A percentile compares a stretch with the other conserved stretches of the same genome.
Conservation (phyloP, 2,329 filamentous ascomycete species). For the Aspergillus eucalypticola region DNA sequence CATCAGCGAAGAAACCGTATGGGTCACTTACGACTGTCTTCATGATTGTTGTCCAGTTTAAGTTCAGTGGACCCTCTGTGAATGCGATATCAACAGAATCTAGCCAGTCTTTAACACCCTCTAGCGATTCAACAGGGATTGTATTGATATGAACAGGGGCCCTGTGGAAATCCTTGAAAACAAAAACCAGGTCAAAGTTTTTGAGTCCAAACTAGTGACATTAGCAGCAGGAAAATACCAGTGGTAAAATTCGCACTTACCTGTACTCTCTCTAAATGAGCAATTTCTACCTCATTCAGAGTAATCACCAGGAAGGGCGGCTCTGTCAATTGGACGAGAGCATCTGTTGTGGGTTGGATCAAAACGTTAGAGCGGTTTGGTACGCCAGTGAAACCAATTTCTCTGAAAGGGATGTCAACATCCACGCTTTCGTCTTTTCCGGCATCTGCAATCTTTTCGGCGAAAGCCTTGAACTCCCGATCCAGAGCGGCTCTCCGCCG, state of each 20-base stretch:
- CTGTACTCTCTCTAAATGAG: constrained; percentile 89
- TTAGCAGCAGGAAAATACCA: constrained; percentile 24
- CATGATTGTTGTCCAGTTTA: constrained; percentile 99
- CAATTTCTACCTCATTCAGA: constrained; percentile 92
- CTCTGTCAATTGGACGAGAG: constrained; percentile 93
- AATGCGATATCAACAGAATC: constrained; percentile 94
- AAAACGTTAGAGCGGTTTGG: constrained; percentile 94
- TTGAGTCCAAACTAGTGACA: constrained; percentile 79
- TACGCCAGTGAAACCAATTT: constrained; percentile 95
- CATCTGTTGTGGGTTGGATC: constrained; percentile 94
- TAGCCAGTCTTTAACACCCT: constrained; percentile 96
- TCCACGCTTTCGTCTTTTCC: constrained; percentile 87
- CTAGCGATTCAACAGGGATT: constrained; percentile 91
- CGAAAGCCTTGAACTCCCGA: constrained; percentile 92
- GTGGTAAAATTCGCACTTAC: constrained; percentile 29
- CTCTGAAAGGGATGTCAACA: constrained; percentile 94
- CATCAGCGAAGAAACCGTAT: constrained; percentile 91
- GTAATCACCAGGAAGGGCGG: constrained; percentile 96
- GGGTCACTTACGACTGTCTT: constrained; percentile 95
- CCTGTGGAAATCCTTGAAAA: constrained; percentile 96
- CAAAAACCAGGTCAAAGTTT: constrained; percentile 98
- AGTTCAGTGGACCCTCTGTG: constrained; percentile 90
- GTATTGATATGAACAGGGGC: constrained; percentile 94
- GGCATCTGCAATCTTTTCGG: constrained; percentile 95
- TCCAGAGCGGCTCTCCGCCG: constrained; percentile 88